Percentiles rank a stretch among this genome's conserved stretches.
Conservation (phyloP, 192 early-diverging fungal genomes). For the Spizellomyces punctatus region DNA sequence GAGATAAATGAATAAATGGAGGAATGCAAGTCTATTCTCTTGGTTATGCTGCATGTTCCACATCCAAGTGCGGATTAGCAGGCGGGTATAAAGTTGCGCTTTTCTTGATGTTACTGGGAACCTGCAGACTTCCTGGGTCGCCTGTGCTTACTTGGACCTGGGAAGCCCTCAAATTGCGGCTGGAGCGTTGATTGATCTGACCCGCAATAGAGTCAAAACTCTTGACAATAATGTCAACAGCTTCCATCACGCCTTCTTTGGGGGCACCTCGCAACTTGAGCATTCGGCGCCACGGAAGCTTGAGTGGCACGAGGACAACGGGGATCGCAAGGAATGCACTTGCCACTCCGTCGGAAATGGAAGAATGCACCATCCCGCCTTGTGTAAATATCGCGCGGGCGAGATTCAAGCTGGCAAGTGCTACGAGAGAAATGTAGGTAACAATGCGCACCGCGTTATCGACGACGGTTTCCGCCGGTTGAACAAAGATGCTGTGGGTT, state of each 20-base stretch:
- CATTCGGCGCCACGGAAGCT: not conserved
- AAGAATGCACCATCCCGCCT: not conserved
- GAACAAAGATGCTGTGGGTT: not conserved
- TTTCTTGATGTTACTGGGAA: not conserved
- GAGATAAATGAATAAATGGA: no score
- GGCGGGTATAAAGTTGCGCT: not conserved
- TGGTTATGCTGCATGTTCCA: no score
- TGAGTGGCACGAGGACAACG: slow-evolving; percentile 1
- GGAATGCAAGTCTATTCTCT: no score
- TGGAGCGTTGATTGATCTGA: not conserved
- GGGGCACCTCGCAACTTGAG: not conserved
- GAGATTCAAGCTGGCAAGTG: not conserved
- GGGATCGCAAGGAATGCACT: not conserved
- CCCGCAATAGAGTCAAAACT: slow-evolving; percentile 3
- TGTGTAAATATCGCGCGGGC: not conserved
- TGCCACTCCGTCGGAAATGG: not conserved
- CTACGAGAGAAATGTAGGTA: slow-evolving; percentile 3
- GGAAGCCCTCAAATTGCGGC: no score
- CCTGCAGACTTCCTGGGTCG: no score
- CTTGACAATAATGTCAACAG: slow-evolving; percentile 3
- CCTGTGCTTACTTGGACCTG: no score
- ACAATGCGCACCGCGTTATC: not conserved
- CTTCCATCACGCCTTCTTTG: not conserved
- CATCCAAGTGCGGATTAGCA: not conserved
- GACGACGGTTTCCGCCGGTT: not conserved